phyloP scores from a whole-genome alignment of 2,329 filamentous ascomycete species.

The Gnomoniopsis smithogilvyi region DNA sequence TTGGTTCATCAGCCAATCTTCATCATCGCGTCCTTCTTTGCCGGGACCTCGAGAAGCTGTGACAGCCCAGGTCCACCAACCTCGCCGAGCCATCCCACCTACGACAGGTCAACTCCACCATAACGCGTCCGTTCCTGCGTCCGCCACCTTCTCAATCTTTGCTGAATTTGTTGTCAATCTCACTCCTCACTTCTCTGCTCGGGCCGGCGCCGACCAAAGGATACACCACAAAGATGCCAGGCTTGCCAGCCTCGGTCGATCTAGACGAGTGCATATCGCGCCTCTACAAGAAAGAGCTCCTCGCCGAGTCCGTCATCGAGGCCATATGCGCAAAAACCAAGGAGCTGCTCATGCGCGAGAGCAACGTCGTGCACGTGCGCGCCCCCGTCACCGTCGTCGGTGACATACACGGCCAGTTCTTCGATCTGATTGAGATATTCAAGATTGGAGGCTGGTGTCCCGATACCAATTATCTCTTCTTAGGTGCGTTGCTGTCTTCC shows the following conservation, averaged over 20 bases:
- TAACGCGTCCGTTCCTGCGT: neutral
- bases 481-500: constrained; percentile 56
- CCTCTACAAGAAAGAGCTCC: constrained; percentile 93
- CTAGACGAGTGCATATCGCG: constrained; percentile 97
- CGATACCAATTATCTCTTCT: constrained; percentile 96
- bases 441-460: constrained; percentile 96
- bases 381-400: constrained; percentile 96
- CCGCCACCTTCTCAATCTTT: neutral
- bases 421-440: constrained; percentile 98
- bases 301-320: constrained; percentile 95
- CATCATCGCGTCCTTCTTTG: constrained; percentile 24
- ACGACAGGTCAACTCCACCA: constrained; percentile 8
- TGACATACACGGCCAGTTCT: constrained; percentile 98
- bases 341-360: constrained; percentile 98
- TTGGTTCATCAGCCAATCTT: constrained; percentile 25
- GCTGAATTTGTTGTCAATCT: neutral
- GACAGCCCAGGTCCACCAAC: constrained; percentile 3
- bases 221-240: constrained; percentile 28
- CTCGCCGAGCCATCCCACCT: constrained; percentile 12
- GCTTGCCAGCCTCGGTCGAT: constrained; percentile 78
- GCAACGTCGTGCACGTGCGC: constrained; percentile 96
- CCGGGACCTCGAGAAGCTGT: constrained; percentile 21
- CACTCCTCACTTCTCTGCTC: neutral
- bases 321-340: constrained; percentile 99
- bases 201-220: neutral